These are phyloP conservation scores for Ascosphaera aggregata DNA, from an alignment of 2,329 filamentous ascomycete species.

Conservation along the genomic window DNA sequence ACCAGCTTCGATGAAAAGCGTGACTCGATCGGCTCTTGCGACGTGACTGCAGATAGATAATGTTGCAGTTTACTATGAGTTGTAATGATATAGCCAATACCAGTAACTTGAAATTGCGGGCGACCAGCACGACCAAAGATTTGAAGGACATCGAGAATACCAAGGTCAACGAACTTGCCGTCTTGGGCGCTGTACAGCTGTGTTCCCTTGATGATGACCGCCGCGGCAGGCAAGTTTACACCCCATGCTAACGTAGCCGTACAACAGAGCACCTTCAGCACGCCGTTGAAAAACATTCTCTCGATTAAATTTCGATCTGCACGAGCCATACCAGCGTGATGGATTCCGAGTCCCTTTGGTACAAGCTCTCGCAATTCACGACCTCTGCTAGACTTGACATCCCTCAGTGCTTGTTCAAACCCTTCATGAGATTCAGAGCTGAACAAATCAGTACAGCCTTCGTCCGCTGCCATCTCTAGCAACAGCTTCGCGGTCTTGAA, in stretches of 20 bases:
- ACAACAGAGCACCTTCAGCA: conserved; percentile 95
- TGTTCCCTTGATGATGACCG: conserved; percentile 94
- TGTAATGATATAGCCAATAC: conserved; percentile 96
- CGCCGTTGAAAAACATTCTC: conserved; percentile 66
- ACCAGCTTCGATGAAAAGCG: conserved; percentile 82
- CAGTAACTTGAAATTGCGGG: conserved; percentile 91
- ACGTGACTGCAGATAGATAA: conserved; percentile 79
- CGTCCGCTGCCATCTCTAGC: conserved; percentile 63
- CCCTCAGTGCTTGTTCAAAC: conserved; percentile 56
- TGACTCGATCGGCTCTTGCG: conserved; percentile 95
- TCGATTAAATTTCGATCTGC: conserved; percentile 94
- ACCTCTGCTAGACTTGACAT: conserved; percentile 68
- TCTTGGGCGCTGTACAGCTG: conserved; percentile 93
- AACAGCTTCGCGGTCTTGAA: conserved; percentile 68
- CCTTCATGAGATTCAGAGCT: conserved; percentile 56
- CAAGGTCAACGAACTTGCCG: conserved; percentile 87
- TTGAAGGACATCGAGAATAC: conserved; percentile 88
- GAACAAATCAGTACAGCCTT: conserved; percentile 58
- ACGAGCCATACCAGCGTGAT: conserved; percentile 91
- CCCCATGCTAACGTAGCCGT: conserved; percentile 96
- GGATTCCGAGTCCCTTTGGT: conserved; percentile 75
- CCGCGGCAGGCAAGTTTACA: conserved; percentile 91
- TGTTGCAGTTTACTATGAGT: conserved; percentile 83
- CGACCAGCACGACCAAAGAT: conserved; percentile 97
- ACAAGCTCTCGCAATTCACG: conserved; percentile 74